Evolutionary conservation across 257 asterid genomes (phyloP).

Genomic region (Plantago ovata): DNA sequence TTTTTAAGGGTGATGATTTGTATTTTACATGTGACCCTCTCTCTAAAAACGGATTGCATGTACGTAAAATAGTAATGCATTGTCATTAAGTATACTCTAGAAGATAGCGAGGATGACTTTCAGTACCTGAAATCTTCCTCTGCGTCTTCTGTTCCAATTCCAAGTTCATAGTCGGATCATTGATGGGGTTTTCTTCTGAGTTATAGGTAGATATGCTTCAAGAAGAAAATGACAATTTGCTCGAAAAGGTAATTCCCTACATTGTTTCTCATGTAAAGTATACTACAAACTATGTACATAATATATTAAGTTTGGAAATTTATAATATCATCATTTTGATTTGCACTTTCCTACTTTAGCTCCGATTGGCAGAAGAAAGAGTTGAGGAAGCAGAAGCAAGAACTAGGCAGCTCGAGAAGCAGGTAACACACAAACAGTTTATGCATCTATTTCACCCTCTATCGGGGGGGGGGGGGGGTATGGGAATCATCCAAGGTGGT

Average conservation of each 20-base stretch:
- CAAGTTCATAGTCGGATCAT: slow-evolving; percentile 14
- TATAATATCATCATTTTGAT: slow-evolving; percentile 14
- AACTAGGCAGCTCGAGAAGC: slow-evolving; percentile 85
- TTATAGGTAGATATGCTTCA: slow-evolving; percentile 98
- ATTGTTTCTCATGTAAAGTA: slow-evolving; percentile 17
- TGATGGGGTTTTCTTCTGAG: slow-evolving; percentile 20
- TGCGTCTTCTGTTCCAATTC: too few relatives aligned
- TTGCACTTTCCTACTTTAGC: slow-evolving; percentile 47
- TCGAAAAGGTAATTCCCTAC: slow-evolving; percentile 65
- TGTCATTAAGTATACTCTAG: slow-evolving; percentile 7
- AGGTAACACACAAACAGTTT: slow-evolving; percentile 39
- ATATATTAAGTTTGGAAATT: neutral
- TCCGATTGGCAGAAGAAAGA: slow-evolving; percentile 83
- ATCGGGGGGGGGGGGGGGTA: too few relatives aligned
- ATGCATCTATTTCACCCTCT: too few relatives aligned
- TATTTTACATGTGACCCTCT: too few relatives aligned
- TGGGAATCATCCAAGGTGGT: neutral
- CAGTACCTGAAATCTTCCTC: slow-evolving; percentile 9
- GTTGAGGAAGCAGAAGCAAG: slow-evolving; percentile 92
- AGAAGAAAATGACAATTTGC: slow-evolving; percentile 86
- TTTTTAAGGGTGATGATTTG: too few relatives aligned
- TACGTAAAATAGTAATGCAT: too few relatives aligned
- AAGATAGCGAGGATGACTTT: slow-evolving; percentile 4
- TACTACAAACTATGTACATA: neutral
- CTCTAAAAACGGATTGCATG: too few relatives aligned